These are phyloP conservation scores for Austroboletus olivaceoglutinosus DNA, from an alignment of 1,284 basidiomycete genomes.

Conservation along the genomic window DNA sequence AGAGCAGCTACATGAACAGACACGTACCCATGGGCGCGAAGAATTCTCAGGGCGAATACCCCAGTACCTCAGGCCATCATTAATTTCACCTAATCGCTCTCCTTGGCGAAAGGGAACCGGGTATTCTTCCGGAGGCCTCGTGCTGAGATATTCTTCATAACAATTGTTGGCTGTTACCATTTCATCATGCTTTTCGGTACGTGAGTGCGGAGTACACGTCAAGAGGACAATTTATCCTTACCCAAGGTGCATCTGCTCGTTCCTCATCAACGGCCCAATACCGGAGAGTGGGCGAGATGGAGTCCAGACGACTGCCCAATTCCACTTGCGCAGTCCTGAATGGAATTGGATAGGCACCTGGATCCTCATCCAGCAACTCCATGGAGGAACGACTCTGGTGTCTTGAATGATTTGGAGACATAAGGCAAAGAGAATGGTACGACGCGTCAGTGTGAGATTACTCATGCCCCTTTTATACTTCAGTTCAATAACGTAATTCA, in stretches of 20 bases:
- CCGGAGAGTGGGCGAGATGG: slow-evolving; percentile 3
- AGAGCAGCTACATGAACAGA: neutral
- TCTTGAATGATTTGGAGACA: neutral
- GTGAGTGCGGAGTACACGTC: neutral
- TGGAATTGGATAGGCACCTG: slow-evolving; percentile 21
- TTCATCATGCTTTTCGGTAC: slow-evolving; percentile 4
- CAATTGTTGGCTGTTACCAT: slow-evolving; percentile 7
- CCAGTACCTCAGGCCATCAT: slow-evolving; percentile 9
- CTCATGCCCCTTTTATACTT: too few relatives aligned
- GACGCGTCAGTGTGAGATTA: too few relatives aligned
- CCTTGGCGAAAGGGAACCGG: slow-evolving; percentile 9
- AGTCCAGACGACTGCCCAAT: slow-evolving; percentile 21
- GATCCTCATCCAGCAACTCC: slow-evolving; percentile 5
- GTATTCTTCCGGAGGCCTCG: slow-evolving; percentile 14
- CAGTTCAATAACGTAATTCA: too few relatives aligned
- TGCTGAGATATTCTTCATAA: slow-evolving; percentile 19
- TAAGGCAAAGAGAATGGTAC: neutral
- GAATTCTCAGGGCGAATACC: neutral
- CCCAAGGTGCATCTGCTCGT: slow-evolving; percentile 6
- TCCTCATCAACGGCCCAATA: slow-evolving; percentile 17
- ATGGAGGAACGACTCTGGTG: neutral
- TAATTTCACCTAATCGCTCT: slow-evolving; percentile 5
- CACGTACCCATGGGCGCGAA: slow-evolving; percentile 12
- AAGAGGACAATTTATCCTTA: slow-evolving; percentile 5
- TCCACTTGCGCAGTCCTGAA: neutral